A percentile compares a stretch with the other conserved stretches of the same genome.
Evolutionary conservation across 495 filamentous ascomycete genomes (phyloP).

Genomic region (Podospora appendiculata): DNA sequence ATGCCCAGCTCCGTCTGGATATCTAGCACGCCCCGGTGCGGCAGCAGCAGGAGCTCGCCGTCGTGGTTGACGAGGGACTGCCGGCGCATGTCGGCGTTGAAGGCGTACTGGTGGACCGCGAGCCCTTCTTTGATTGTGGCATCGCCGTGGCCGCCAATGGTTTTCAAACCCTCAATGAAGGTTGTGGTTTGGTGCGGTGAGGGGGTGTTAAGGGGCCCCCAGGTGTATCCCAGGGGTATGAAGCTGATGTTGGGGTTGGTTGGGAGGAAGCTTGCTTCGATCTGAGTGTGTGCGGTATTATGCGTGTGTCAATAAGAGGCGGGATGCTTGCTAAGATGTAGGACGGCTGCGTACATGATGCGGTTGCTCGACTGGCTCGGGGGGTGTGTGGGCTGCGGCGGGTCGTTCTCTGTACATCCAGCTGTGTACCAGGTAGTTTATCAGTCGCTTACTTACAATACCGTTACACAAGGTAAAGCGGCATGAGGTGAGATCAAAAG

Average conservation of each 20-base stretch:
- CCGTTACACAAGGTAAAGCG: too few species aligned
- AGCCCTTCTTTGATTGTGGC: constrained; percentile 59
- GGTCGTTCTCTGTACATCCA: constrained; percentile 73
- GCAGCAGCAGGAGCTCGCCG: constrained; percentile 63
- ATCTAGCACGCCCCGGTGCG: constrained; percentile 58
- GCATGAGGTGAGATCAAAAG: too few species aligned
- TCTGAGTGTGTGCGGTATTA: constrained; percentile 5
- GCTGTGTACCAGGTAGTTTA: constrained; percentile 18
- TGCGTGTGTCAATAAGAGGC: not conserved
- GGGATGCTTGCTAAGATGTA: too few species aligned
- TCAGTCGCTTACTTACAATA: too few species aligned
- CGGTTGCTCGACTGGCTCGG: not conserved
- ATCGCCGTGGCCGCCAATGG: constrained; percentile 62
- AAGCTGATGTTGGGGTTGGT: constrained; percentile 43
- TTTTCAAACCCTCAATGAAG: constrained; percentile 59
- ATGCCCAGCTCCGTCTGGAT: constrained; percentile 60
- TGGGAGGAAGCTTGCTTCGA: constrained; percentile 33
- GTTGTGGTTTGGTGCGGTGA: constrained; percentile 37
- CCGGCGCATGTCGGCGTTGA: constrained; percentile 56
- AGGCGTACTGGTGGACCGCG: constrained; percentile 61
- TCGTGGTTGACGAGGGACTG: constrained; percentile 66
- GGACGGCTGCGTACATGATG: not conserved
- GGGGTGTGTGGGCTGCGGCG: constrained; percentile 51
- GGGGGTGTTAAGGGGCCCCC: constrained; percentile 49
- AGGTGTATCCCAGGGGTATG: constrained; percentile 64